These are phyloP conservation scores for Beauveria bassiana DNA, from an alignment of 2,329 filamentous ascomycete genomes.

Conservation along the genomic window DNA sequence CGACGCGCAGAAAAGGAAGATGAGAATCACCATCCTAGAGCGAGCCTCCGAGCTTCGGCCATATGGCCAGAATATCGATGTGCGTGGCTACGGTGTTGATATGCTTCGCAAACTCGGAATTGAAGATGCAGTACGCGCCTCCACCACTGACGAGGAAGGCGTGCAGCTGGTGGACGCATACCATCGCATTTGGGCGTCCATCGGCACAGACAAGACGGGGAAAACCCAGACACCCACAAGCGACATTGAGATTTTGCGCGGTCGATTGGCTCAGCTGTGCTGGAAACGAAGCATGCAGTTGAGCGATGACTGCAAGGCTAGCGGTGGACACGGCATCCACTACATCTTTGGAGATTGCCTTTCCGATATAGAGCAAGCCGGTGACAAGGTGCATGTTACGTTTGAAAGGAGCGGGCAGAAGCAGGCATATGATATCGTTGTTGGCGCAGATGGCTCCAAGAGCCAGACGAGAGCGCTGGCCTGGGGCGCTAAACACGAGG, in stretches of 20 bases:
- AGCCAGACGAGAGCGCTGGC: constrained; percentile 38
- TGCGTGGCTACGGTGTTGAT: constrained; percentile 34
- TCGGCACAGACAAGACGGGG: constrained; percentile 32
- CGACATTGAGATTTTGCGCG: constrained; percentile 54
- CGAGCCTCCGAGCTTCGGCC: constrained; percentile 28
- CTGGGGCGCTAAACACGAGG: constrained; percentile 21
- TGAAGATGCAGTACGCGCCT: constrained; percentile 25
- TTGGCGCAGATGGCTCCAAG: constrained; percentile 47
- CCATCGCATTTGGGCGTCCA: constrained; percentile 30
- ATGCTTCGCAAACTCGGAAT: constrained; percentile 33
- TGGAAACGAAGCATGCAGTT: constrained; percentile 29
- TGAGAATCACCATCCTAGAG: constrained; percentile 35
- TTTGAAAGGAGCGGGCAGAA: constrained; percentile 36
- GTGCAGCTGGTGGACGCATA: constrained; percentile 35
- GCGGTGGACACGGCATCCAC: constrained; percentile 10
- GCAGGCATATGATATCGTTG: constrained; percentile 40
- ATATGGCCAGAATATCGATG: constrained; percentile 38
- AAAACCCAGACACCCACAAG: constrained; percentile 39
- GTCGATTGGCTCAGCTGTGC: constrained; percentile 35
- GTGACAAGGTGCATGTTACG: constrained; percentile 23
- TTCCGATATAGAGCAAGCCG: constrained; percentile 22
- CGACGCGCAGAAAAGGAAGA: constrained; percentile 13
- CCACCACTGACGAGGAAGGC: constrained; percentile 40
- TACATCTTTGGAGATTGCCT: constrained; percentile 25
- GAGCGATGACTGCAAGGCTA: constrained; percentile 30